Evolutionary conservation across 129 eudicot genomes (phyloP).

Genomic region (Calendula officinalis): DNA sequence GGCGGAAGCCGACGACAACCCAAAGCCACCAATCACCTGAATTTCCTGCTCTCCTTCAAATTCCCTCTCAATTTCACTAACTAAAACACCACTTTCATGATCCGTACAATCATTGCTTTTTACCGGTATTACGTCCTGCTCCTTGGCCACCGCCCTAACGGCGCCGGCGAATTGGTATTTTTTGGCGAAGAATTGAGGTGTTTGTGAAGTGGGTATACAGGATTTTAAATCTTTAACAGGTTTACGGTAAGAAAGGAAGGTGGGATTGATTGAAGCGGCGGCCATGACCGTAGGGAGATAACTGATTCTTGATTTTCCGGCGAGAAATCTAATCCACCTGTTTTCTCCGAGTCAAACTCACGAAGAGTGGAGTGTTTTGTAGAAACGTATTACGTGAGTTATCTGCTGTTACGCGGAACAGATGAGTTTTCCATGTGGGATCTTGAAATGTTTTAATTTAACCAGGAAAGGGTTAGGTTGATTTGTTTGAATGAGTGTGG

Average conservation of each 20-base stretch:
- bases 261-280: no score
- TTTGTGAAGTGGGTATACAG: neutral
- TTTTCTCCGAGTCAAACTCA: neutral
- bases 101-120: neutral
- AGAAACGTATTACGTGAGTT: neutral
- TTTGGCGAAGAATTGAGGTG: neutral
- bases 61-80: neutral
- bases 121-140: neutral
- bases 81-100: no score
- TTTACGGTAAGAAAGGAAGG: neutral
- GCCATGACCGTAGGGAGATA: neutral
- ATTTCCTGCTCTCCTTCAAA: neutral
- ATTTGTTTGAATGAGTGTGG: neutral
- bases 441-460: neutral
- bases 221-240: neutral
- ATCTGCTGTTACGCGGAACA: neutral
- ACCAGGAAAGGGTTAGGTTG: no score
- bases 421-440: neutral
- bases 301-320: neutral
- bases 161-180: neutral
- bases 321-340: neutral
- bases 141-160: neutral
- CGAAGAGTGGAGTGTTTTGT: neutral
- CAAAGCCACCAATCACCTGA: slow-evolving; percentile 13
- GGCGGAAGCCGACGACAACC: slow-evolving; percentile 44